Evolutionary conservation across 2,329 filamentous ascomycete genomes (phyloP).

Genomic region (Hymenoscyphus fructigenus): DNA sequence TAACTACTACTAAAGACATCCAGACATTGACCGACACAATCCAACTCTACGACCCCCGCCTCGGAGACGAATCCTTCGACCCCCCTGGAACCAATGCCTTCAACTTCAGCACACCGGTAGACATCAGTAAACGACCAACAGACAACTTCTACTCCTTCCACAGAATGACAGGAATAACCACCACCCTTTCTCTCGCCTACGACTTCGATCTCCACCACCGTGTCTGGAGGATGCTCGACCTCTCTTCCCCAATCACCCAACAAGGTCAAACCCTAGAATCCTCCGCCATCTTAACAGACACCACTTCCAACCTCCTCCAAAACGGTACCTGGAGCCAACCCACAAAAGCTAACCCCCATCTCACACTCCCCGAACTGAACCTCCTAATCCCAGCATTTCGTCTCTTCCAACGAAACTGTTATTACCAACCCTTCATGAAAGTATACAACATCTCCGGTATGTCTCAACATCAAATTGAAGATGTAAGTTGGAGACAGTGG

Average conservation of each 20-base stretch:
- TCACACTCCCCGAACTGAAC: not conserved
- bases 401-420: not conserved
- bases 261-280: not conserved
- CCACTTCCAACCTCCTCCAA: not conserved
- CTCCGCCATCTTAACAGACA: not conserved
- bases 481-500: not conserved
- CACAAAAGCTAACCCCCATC: not conserved
- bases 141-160: not conserved
- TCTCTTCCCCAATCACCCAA: not conserved
- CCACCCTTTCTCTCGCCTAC: not conserved
- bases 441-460: not conserved
- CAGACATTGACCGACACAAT: not conserved
- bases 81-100: not conserved
- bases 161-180: not conserved
- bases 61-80: not conserved
- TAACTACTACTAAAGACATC: not conserved
- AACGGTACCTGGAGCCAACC: slow-evolving; percentile 3
- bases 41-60: not conserved
- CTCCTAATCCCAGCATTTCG: not conserved
- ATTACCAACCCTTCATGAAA: slow-evolving; percentile 8
- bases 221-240: not conserved
- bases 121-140: not conserved
- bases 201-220: slow-evolving; percentile 7
- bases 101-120: not conserved
- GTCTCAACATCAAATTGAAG: not conserved